These are phyloP conservation scores for Penicillium chermesinum DNA, from an alignment of 495 filamentous ascomycete genomes.

Conservation along the genomic window DNA sequence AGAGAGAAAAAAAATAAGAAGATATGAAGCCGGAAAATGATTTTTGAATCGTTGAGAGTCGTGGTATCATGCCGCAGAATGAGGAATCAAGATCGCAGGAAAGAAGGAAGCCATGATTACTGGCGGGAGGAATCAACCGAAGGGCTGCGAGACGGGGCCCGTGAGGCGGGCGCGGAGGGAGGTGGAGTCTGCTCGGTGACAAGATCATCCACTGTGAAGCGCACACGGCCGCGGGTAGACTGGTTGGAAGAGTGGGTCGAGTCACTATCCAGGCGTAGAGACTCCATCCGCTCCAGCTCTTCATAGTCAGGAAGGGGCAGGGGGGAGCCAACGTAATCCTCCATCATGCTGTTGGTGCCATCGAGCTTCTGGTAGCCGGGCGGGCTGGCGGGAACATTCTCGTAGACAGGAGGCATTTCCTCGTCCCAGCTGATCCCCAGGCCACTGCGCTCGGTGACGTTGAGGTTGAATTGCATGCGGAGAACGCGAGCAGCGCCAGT, in stretches of 20 bases:
- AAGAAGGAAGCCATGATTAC: slow-evolving; percentile 1
- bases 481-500: slow-evolving; percentile 89
- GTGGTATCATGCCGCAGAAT: slow-evolving; percentile 19
- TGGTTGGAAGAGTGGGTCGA: slow-evolving; percentile 33
- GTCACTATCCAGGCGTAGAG: slow-evolving; percentile 34
- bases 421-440: slow-evolving; percentile 97
- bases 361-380: slow-evolving; percentile 63
- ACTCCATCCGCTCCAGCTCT: slow-evolving; percentile 43
- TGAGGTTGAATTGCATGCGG: slow-evolving; percentile 82
- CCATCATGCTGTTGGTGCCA: slow-evolving; percentile 33
- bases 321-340: slow-evolving; percentile 42
- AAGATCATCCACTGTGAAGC: slow-evolving; percentile 24
- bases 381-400: slow-evolving; percentile 85
- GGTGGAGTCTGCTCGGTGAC: slow-evolving; percentile 17
- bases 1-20: neutral
- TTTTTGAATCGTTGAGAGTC: slow-evolving; percentile 21
- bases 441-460: slow-evolving; percentile 77
- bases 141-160: slow-evolving; percentile 16
- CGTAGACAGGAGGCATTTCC: slow-evolving; percentile 90
- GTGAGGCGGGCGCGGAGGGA: slow-evolving; percentile 17
- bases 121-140: slow-evolving; percentile 21
- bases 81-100: neutral
- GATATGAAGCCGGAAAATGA: slow-evolving; percentile 2
- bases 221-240: slow-evolving; percentile 13
- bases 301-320: slow-evolving; percentile 38